These are phyloP conservation scores for Exophiala sideris DNA, from an alignment of 2,329 filamentous ascomycete species.

Conservation along the genomic window DNA sequence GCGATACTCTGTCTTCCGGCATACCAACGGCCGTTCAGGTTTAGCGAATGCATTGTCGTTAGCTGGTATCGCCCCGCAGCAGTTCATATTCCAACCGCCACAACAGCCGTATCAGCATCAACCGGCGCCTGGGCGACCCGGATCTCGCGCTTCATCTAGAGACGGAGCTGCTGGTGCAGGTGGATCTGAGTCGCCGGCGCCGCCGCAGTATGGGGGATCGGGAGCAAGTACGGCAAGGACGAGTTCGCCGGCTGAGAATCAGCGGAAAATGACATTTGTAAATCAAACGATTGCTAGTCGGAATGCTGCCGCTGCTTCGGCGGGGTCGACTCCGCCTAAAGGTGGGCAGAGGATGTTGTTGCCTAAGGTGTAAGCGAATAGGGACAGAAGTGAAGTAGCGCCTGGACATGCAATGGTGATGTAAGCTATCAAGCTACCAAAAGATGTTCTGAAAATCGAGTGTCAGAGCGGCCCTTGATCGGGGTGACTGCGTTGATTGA, in stretches of 20 bases:
- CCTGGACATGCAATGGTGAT: too few species aligned
- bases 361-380: constrained; percentile 9
- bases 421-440: too few species aligned
- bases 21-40: constrained; percentile 4
- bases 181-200: background rate
- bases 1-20: constrained; percentile 7
- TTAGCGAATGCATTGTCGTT: background rate
- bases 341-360: constrained; percentile 19
- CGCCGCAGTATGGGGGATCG: background rate
- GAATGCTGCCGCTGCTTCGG: constrained; percentile 12
- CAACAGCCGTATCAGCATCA: constrained; percentile 23
- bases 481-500: background rate
- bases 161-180: constrained; percentile 5
- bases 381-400: background rate
- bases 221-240: background rate
- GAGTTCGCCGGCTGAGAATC: constrained; percentile 11
- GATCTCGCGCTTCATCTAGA: background rate
- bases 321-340: constrained; percentile 3
- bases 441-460: background rate
- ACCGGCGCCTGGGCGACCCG: constrained; percentile 6
- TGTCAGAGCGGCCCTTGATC: background rate
- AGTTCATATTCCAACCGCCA: constrained; percentile 23
- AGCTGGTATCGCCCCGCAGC: constrained; percentile 4
- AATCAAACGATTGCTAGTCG: constrained; percentile 22
- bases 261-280: constrained; percentile 21